Conservation (phyloP, 2,329 filamentous ascomycete genomes). For the Fusarium aywerte region DNA sequence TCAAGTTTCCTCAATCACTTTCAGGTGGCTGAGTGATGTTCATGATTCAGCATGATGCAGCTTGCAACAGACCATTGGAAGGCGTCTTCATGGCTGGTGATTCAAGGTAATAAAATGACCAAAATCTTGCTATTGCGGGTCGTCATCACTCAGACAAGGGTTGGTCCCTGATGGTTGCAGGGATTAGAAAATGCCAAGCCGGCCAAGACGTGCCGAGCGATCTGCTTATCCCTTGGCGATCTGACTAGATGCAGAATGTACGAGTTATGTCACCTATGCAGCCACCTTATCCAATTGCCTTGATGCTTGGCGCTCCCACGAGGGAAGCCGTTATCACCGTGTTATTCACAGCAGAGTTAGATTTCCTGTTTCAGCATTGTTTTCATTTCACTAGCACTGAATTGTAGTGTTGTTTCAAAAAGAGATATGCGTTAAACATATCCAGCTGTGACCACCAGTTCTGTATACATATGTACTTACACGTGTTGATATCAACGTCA, state of each 20-base stretch:
- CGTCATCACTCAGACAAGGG: constrained; percentile 13
- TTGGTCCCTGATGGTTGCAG: constrained; percentile 10
- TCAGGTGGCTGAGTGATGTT: neutral
- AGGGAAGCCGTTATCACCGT: neutral
- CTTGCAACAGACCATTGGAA: neutral
- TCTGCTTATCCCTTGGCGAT: constrained; percentile 39
- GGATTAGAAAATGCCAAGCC: constrained; percentile 37
- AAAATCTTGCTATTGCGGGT: constrained; percentile 10
- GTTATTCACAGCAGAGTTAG: constrained; percentile 1
- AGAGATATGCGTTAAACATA: neutral
- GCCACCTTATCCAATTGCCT: constrained; percentile 12
- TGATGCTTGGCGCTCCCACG: constrained; percentile 9
- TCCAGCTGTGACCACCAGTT: no score
- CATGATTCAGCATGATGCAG: constrained; percentile 18
- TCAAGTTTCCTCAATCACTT: neutral
- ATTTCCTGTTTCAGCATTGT: neutral
- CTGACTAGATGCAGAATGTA: constrained; percentile 6
- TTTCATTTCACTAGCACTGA: neutral
- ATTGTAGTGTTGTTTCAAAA: neutral
- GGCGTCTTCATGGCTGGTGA: neutral
- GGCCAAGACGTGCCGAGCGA: constrained; percentile 43
- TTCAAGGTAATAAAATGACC: constrained; percentile 7
- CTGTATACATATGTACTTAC: no score
- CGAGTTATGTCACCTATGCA: constrained; percentile 30
- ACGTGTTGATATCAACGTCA: neutral